Percentiles rank a stretch among this genome's conserved stretches.
These are phyloP conservation scores for Talaromyces sp. DNA, from an alignment of 2,329 filamentous ascomycete genomes.

Conservation along the genomic window DNA sequence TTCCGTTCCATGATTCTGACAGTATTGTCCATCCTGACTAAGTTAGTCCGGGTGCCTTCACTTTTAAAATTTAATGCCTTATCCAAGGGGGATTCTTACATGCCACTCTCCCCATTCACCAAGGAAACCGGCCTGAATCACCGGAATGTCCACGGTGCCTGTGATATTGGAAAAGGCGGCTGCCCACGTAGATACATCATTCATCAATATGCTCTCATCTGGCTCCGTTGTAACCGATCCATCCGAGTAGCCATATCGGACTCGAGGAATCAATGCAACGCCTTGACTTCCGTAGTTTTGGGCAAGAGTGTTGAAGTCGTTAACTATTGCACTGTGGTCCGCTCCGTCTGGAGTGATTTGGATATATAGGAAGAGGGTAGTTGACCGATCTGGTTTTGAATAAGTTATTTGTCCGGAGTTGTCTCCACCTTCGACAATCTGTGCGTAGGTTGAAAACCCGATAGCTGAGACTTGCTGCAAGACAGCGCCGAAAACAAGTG, in stretches of 20 bases:
- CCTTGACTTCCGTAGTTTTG: slow-evolving; percentile 7
- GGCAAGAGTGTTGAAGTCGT: slow-evolving; percentile 2
- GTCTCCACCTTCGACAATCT: slow-evolving; percentile 3
- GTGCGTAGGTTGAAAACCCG: slow-evolving; percentile 5
- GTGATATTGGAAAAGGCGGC: background rate
- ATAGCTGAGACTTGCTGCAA: slow-evolving; percentile 1
- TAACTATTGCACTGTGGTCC: slow-evolving; percentile 4
- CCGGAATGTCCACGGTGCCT: slow-evolving; percentile 4
- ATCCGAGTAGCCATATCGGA: slow-evolving; percentile 6
- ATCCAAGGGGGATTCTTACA: background rate
- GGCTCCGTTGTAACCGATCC: slow-evolving; percentile 6
- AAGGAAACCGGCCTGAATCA: slow-evolving; percentile 10
- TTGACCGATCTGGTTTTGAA: background rate
- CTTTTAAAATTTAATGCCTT: background rate
- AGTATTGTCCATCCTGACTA: slow-evolving; percentile 7
- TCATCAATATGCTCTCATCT: slow-evolving; percentile 2
- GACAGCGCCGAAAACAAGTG: background rate
- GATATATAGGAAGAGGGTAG: slow-evolving; percentile 6
- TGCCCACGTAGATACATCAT: slow-evolving; percentile 3
- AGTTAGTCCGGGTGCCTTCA: background rate
- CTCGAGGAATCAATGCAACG: slow-evolving; percentile 7
- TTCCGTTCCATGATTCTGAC: slow-evolving; percentile 1
- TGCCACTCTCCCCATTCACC: slow-evolving; percentile 11
- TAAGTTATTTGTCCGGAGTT: slow-evolving; percentile 3
- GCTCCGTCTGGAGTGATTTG: slow-evolving; percentile 4